Percentiles rank a stretch among this genome's conserved stretches.
phyloP scores from a whole-genome alignment of 305 asterid species.

The Fraxinus latifolia region DNA sequence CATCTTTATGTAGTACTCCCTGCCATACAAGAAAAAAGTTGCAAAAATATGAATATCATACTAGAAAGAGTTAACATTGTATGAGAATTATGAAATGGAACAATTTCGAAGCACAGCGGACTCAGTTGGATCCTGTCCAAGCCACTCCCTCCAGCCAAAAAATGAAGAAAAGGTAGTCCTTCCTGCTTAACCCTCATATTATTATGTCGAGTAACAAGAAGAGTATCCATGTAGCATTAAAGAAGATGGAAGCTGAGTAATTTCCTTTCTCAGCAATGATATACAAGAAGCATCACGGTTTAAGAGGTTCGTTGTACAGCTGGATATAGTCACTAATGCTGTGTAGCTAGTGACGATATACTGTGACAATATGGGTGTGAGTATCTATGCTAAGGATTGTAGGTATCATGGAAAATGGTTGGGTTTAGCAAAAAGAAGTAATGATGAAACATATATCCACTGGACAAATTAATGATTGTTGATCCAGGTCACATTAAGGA shows the following conservation, averaged over 20 bases:
- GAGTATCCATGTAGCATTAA: neutral
- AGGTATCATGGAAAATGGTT: neutral
- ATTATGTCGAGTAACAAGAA: neutral
- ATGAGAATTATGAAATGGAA: neutral
- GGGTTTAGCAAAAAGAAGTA: neutral
- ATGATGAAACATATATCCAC: neutral
- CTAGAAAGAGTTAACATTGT: neutral
- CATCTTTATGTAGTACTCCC: slow-evolving; percentile 39
- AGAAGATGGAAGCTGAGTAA: neutral
- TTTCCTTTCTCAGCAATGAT: neutral
- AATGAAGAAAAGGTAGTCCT: neutral
- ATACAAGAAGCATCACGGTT: neutral
- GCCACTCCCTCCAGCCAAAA: neutral
- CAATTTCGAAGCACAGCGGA: neutral
- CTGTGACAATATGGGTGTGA: neutral
- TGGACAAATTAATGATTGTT: neutral
- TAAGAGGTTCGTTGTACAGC: neutral
- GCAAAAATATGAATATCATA: neutral
- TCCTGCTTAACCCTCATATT: neutral
- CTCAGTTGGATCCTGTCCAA: neutral
- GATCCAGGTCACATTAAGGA: neutral
- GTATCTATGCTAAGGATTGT: neutral
- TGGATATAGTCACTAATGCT: neutral
- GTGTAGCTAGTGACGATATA: neutral
- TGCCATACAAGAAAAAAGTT: slow-evolving; percentile 21